These are phyloP conservation scores for Yamadazyma scolyti DNA, from an alignment of 805 yeast genomes.

Conservation along the genomic window DNA sequence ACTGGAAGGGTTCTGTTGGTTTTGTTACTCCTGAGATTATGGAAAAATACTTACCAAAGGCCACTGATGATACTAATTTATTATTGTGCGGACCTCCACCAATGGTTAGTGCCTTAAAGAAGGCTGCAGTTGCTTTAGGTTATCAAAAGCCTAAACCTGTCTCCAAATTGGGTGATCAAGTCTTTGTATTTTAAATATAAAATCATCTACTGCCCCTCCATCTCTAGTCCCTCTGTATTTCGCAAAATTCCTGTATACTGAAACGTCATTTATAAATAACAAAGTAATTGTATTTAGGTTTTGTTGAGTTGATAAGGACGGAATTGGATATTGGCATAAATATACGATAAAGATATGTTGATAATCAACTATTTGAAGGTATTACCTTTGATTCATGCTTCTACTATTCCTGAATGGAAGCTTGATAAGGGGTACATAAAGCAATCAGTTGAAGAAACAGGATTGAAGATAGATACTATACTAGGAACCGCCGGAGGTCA, in stretches of 20 bases:
- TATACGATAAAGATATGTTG: too few relatives aligned
- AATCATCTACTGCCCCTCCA: too few relatives aligned
- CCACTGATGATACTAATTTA: slow-evolving; percentile 60
- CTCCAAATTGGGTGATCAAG: slow-evolving; percentile 85
- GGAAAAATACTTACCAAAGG: slow-evolving; percentile 57
- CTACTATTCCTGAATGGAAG: slow-evolving; percentile 3
- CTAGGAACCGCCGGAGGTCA: slow-evolving; percentile 19
- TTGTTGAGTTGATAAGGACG: too few relatives aligned
- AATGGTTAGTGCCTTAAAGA: slow-evolving; percentile 82
- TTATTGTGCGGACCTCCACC: slow-evolving; percentile 94
- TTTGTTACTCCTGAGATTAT: slow-evolving; percentile 75
- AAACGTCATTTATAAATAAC: too few relatives aligned
- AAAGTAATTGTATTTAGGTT: too few relatives aligned
- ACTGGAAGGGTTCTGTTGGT: slow-evolving; percentile 78
- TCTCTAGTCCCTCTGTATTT: not conserved
- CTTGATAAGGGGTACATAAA: slow-evolving; percentile 1
- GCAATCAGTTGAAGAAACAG: too few relatives aligned
- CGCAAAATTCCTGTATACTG: too few relatives aligned
- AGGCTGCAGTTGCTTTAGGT: slow-evolving; percentile 70
- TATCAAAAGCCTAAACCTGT: slow-evolving; percentile 83
- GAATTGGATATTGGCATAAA: too few relatives aligned
- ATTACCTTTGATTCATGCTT: not conserved
- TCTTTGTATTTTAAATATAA: slow-evolving; percentile 76
- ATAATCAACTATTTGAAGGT: too few relatives aligned
- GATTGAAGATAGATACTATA: slow-evolving; percentile 21